Base-by-base conservation (phyloP, 495 filamentous ascomycete species). In the Aspergillus mulundensis region DNA sequence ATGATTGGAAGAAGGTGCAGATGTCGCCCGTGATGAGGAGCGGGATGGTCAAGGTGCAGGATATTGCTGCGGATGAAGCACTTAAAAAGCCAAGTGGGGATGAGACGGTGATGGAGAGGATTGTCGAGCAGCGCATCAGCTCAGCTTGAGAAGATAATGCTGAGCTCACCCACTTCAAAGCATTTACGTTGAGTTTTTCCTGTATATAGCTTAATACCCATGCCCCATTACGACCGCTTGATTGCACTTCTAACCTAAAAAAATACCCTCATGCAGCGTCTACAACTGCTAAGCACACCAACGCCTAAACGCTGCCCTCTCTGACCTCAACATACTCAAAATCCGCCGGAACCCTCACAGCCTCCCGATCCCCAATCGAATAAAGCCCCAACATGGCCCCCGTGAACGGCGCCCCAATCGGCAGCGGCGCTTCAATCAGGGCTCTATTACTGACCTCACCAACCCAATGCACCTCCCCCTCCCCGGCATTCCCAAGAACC, bases 361-460 rank as follows among this genome's bases (percentile, higher is more conserved):
- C 53, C 34, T 77, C 71, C 0, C 65, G 58, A 34, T 75, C 70
- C 12, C 73, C 74, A 65, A 74, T 74, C n/a, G 70, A 57, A 62
- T 78, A 78, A 18, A 77, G 11, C 0, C 76, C 74, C 32, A 76
- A 53, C 74, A 77, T 74, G 65, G 74, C 67, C 10, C 74, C 74
- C 16, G 69, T 71, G 48, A 78, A 77, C 1, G 60, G 50, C 0
- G 65, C 67, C 0, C 75, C 74, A 1, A 76, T 62, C 0, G 70
- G 72, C 1, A 69, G 62, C 7, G 75, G 69, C 18, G 64, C 55
- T 30, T 58, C 54, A 0, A 67, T 67, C 43, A 74, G 62, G n/a
- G 46, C 53, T 6, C 44, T 14, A 40, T 72, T 73, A 1, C 51
- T 34, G 12, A 71, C 61, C 12, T 54, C 53, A 0, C 66, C 68